A percentile compares a stretch with the other conserved stretches of the same genome.
These are phyloP conservation scores for Rhododendron henanense DNA, from an alignment of 148 eudicot species.

Conservation along the genomic window DNA sequence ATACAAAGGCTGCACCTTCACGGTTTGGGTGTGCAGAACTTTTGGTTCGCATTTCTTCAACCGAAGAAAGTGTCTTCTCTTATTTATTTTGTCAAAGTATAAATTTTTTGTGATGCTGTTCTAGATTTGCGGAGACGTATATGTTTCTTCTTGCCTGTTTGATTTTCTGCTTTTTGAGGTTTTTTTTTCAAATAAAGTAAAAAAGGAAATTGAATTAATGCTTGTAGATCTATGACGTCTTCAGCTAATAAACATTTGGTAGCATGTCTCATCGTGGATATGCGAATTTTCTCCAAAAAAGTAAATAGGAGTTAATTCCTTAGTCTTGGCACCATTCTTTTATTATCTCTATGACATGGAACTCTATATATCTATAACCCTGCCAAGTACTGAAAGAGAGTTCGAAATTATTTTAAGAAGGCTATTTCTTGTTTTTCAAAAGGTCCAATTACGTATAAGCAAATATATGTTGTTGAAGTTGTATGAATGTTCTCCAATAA, in stretches of 20 bases:
- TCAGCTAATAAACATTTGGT: neutral
- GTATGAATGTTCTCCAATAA: neutral
- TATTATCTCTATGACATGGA: neutral
- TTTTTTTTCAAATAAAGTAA: neutral
- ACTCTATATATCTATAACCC: neutral
- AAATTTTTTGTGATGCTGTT: neutral
- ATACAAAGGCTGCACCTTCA: neutral
- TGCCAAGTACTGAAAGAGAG: neutral
- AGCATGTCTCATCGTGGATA: neutral
- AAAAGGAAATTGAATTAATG: neutral
- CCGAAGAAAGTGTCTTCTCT: neutral
- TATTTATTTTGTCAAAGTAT: neutral
- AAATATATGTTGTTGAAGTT: neutral
- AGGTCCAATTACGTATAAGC: neutral
- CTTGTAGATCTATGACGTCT: neutral
- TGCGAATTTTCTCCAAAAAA: neutral
- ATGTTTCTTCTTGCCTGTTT: neutral
- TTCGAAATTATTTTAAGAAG: neutral
- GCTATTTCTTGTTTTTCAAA: neutral
- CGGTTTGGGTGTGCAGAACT: neutral
- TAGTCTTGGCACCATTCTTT: neutral
- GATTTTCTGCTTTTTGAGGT: neutral
- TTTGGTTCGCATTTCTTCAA: neutral
- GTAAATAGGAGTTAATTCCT: neutral
- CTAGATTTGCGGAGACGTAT: neutral